Evolutionary conservation across 2,329 filamentous ascomycete genomes (phyloP).

Genomic region (Botrytis tulipae): DNA sequence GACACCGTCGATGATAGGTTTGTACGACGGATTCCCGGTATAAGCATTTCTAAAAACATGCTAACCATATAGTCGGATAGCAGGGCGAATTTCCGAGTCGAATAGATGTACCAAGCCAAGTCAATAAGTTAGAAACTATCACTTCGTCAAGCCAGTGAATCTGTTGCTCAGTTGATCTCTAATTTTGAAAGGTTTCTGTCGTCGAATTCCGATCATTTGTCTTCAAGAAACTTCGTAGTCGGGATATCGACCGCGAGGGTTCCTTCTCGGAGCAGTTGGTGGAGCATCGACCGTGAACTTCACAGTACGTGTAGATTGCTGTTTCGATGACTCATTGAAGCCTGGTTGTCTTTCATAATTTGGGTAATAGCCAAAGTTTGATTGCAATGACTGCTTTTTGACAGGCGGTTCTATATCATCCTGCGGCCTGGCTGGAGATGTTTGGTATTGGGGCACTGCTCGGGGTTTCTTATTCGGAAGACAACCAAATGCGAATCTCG

Average conservation of each 20-base stretch:
- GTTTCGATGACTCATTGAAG: background rate
- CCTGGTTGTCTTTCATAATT: background rate
- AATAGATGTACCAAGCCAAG: background rate
- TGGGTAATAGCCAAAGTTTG: conserved; percentile 1
- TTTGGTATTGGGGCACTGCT: background rate
- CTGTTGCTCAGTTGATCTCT: background rate
- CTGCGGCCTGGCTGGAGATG: background rate
- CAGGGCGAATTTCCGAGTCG: background rate
- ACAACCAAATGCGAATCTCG: conserved; percentile 4
- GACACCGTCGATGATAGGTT: background rate
- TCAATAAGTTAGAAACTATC: background rate
- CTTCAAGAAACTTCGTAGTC: background rate
- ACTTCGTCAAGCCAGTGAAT: background rate
- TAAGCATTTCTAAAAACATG: background rate
- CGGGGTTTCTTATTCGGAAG: conserved; percentile 7
- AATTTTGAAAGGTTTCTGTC: background rate
- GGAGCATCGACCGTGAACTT: background rate
- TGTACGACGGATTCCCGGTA: background rate
- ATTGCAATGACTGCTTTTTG: too few relatives aligned
- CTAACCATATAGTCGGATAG: background rate
- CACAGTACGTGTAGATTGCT: background rate
- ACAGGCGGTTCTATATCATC: background rate
- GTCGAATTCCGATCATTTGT: background rate
- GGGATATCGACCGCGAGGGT: conserved; percentile 7
- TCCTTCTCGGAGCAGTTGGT: background rate